Conservation (phyloP, 2,329 filamentous ascomycete species). For the Raffaelea deltoideospora region DNA sequence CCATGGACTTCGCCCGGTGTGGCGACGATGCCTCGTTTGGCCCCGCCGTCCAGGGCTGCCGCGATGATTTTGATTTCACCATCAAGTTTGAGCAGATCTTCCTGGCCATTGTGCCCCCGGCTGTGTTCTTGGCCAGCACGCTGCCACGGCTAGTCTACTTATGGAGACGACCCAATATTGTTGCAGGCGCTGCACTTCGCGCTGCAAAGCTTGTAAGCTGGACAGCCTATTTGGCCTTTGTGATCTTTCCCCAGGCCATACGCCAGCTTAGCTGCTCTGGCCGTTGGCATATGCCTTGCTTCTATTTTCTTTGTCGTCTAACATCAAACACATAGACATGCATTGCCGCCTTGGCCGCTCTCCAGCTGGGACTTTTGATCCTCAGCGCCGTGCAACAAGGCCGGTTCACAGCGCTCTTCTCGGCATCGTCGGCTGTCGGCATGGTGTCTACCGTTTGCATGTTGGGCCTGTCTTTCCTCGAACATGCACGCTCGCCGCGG, state of each 20-base stretch:
- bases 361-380: constrained; percentile 18
- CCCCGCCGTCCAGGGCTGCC: constrained; percentile 28
- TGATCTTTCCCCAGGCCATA: not conserved
- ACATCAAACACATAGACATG: constrained; percentile 12
- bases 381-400: constrained; percentile 13
- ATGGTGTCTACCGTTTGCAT: constrained; percentile 16
- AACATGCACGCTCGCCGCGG: constrained; percentile 18
- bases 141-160: constrained; percentile 19
- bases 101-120: constrained; percentile 26
- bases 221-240: not conserved
- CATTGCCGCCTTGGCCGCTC: constrained; percentile 12
- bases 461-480: constrained; percentile 15
- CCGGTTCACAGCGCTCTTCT: constrained; percentile 4
- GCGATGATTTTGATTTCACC: constrained; percentile 34
- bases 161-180: constrained; percentile 16
- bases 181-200: constrained; percentile 19
- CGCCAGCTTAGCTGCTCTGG: not conserved
- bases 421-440: constrained; percentile 7
- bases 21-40: constrained; percentile 24
- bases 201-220: constrained; percentile 16
- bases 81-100: constrained; percentile 31
- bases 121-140: constrained; percentile 21
- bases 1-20: constrained; percentile 10
- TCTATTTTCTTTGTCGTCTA: no score
- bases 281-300: no score